Base-by-base conservation (phyloP, 495 filamentous ascomycete genomes). In the Hyaloscypha variabilis region DNA sequence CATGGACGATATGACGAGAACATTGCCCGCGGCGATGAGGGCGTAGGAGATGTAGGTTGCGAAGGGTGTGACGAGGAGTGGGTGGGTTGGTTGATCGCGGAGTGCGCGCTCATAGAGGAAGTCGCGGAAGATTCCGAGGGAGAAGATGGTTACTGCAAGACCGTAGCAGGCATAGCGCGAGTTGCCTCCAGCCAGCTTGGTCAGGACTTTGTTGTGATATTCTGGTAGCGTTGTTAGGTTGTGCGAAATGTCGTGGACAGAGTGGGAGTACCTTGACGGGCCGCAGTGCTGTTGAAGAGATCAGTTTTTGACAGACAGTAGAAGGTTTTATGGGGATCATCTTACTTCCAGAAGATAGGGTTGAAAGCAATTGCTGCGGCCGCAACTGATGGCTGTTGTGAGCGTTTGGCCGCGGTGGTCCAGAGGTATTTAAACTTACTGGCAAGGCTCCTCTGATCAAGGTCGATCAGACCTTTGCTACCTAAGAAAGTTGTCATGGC, bases 111-210 rank as follows among this genome's bases (percentile, higher is more conserved):
- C 88, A 79, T 90, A 92, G 60, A 86, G 77, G 64, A 79, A 81
- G 77, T 99, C 95, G 67, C 95, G 90, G 75, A 97, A 72, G 64
- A 99, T 88, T 28, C 95, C 95, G 51, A 99, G 81, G 25, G 84
- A 85, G 87, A 99, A 99, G 77, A 99, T 99, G 55, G 88, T 85
- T 60, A 86, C 76, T 42, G 94, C 95, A 34, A 99, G 89, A 68
- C 85, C 88, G 76, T 98, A 99, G 88, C 94, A 97, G 61, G 88
- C 95, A 67, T 84, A 80, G 71, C 90, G 89, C 31, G 89, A 83
- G 72, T 89, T 92, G 67, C 91, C 90, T 52, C 88, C 84, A 74
- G 97, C 96, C 67, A 94, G 85, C 74, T 89, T 90, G 68, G 94
- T 97, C 53, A 99, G 83, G 76, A 90, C 83, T 77, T 91, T 91